These are phyloP conservation scores for Carex littledalei DNA, from an alignment of 176 grass and related monocot species.

Conservation along the genomic window DNA sequence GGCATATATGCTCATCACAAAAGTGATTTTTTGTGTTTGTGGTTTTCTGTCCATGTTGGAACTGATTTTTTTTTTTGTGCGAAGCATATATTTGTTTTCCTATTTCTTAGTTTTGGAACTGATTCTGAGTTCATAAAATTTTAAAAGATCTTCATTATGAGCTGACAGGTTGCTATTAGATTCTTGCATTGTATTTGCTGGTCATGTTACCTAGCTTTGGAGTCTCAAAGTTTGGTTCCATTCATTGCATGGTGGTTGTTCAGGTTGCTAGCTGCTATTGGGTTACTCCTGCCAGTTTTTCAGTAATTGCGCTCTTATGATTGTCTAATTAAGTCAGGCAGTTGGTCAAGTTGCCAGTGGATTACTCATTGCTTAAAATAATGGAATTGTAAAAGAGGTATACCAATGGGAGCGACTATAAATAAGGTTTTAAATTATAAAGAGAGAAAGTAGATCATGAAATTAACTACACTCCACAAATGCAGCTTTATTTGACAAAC, in stretches of 20 bases:
- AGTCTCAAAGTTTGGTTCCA: background rate
- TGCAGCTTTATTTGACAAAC: background rate
- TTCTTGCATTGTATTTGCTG: background rate
- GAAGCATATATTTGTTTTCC: background rate
- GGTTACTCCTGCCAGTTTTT: background rate
- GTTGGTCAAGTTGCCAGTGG: background rate
- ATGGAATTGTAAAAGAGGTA: background rate
- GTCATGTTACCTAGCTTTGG: background rate
- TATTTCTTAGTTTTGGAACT: background rate
- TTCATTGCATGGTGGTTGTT: background rate
- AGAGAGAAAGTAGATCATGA: background rate
- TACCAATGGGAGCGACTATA: background rate
- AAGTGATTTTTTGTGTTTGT: background rate
- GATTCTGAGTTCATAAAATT: background rate
- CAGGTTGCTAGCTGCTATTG: background rate
- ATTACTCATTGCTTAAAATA: background rate
- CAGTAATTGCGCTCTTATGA: background rate
- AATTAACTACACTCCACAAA: background rate
- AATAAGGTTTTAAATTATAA: background rate
- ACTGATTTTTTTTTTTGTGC: no score
- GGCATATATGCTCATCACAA: constrained; percentile 5
- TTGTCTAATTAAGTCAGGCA: background rate
- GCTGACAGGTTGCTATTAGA: background rate
- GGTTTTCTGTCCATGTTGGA: background rate
- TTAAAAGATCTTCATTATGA: background rate